Evolutionary conservation across 2,329 filamentous ascomycete genomes (phyloP), one percentile per base, ranked within the genome.

Genomic region (Xylaria sp.): DNA sequence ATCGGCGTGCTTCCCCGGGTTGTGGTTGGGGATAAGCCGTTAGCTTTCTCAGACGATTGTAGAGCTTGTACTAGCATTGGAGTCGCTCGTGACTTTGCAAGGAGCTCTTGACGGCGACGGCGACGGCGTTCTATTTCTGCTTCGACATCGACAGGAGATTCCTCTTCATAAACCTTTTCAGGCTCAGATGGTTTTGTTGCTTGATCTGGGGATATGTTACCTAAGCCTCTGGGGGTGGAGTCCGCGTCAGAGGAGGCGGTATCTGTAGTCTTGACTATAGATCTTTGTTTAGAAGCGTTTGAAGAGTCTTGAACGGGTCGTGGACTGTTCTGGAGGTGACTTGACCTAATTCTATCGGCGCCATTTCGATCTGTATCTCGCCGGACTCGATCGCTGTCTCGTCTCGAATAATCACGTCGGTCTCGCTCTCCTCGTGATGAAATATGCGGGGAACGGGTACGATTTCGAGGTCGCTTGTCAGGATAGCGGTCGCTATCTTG

Each of bases 101-200:
- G 88, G 71, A 97, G 92, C 71, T 93, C 93, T 81, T 96, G 93
- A 72, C 94, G 90, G 67, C 92, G 89, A 77, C 92, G 93, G 32
- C 94, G 91, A 64, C 94, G 92, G 75, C 93, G 90, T 79, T 97
- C 92, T 75, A 97, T 92, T 76, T 95, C 86, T 73, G 92, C 90
- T 70, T 92, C 92, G 82, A 97, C 92, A 78, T 97, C 92, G 73
- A 93, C 78, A n/a, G 87, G 85, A 73, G 89, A 84, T 64, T 86
- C 82, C 71, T 87, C 85, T 69, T 86, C 83, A 72, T 81, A 83
- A 69, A 87, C 83, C 67, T 82, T 79, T 71, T 81, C 79, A 9
- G 76, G 77, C 71, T 77, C 81, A 73, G 64, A 71, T 68, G 73
- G 72, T 70, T 78, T 77, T 72, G 77, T 70, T 59, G 70, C 56